Conservation (phyloP, 179 eudicot genomes). For the Beta lomatogona region DNA sequence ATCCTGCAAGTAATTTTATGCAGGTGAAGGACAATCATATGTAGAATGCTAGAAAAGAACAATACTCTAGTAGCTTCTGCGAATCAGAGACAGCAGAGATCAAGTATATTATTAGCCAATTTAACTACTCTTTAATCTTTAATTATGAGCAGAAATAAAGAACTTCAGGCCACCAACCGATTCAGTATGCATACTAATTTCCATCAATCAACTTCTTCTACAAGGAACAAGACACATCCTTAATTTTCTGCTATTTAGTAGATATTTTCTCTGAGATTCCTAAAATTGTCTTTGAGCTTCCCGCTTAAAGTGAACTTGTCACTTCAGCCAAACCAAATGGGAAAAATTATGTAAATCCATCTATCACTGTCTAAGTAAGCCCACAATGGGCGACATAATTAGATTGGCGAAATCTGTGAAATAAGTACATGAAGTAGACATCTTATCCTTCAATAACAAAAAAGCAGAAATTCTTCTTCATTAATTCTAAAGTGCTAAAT, state of each 20-base stretch:
- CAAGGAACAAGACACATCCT: conserved; percentile 29
- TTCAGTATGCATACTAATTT: conserved; percentile 10
- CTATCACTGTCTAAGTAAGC: conserved; percentile 41
- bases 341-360: conserved; percentile 25
- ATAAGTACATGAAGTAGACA: conserved; percentile 38
- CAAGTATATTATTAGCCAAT: background rate
- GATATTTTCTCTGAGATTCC: conserved; percentile 11
- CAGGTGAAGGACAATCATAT: background rate
- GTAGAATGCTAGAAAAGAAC: background rate
- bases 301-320: conserved; percentile 21
- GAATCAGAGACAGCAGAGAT: background rate
- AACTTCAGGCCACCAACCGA: background rate
- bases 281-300: conserved; percentile 21
- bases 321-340: conserved; percentile 26
- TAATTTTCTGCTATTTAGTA: conserved; percentile 31
- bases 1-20: background rate
- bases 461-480: conserved; percentile 12
- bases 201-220: conserved; percentile 19
- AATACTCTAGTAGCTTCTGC: background rate
- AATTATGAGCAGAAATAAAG: background rate
- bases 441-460: conserved; percentile 30
- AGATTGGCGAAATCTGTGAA: conserved; percentile 35
- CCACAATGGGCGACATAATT: conserved; percentile 40
- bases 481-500: conserved; percentile 13
- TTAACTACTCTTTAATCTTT: background rate